A percentile compares a stretch with the other conserved stretches of the same genome.
Evolutionary conservation across 257 asterid genomes (phyloP).

Genomic region (Leonotis leonurus): DNA sequence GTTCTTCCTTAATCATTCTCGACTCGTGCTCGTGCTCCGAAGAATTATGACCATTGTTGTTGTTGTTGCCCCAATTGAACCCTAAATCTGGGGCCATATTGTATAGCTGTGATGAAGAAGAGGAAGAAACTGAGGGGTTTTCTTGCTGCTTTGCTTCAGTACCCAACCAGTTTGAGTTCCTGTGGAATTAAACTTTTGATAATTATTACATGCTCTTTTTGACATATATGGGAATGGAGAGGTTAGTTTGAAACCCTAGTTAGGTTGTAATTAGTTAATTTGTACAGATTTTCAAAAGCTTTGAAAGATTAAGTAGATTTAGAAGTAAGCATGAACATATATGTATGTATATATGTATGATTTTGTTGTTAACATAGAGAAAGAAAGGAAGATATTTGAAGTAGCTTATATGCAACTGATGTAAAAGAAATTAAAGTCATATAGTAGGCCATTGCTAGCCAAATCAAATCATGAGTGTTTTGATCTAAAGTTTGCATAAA

Average conservation of each 20-base stretch:
- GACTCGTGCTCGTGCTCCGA: conserved; percentile 24
- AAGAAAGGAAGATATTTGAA: neutral
- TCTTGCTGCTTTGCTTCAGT: conserved; percentile 32
- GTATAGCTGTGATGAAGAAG: conserved; percentile 5
- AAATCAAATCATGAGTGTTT: conserved; percentile 18
- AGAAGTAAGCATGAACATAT: too few species aligned
- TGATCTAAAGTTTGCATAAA: neutral
- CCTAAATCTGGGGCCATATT: conserved; percentile 41
- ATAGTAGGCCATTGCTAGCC: conserved; percentile 2
- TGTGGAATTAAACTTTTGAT: too few species aligned
- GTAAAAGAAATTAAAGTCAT: conserved; percentile 11
- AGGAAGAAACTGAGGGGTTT: conserved; percentile 13
- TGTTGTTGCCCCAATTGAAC: conserved; percentile 34
- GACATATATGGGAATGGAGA: too few species aligned
- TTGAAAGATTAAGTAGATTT: too few species aligned
- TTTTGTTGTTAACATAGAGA: too few species aligned
- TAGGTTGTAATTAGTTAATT: too few species aligned
- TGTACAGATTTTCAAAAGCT: too few species aligned
- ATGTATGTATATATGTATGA: too few species aligned
- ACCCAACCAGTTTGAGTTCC: conserved; percentile 25
- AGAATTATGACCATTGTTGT: neutral
- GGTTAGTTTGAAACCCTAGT: too few species aligned
- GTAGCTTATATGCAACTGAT: conserved; percentile 22
- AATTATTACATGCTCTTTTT: too few species aligned
- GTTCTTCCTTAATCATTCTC: conserved; percentile 39